phyloP scores from a whole-genome alignment of 352 stramenopile genomes.

The Phytophthora pisi region DNA sequence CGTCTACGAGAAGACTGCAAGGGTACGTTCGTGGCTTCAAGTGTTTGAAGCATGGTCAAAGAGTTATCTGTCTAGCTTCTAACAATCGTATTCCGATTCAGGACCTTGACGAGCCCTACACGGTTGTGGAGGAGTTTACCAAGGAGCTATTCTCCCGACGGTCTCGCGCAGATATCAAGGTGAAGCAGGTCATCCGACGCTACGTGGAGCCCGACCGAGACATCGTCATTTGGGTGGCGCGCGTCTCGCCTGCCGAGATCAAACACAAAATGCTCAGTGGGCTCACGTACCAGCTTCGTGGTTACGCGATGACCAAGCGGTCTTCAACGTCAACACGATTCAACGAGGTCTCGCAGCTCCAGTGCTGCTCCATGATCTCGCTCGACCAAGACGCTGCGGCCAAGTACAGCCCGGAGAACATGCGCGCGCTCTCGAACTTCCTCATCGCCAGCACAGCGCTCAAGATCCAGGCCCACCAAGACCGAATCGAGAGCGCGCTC shows the following conservation, averaged over 20 bases:
- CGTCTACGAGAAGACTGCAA: constrained; percentile 33
- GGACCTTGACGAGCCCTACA: constrained; percentile 39
- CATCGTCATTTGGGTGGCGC: constrained; percentile 34
- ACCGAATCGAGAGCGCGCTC: constrained; percentile 49
- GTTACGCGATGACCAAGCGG: constrained; percentile 40
- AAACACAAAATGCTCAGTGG: constrained; percentile 26
- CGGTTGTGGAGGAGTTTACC: constrained; percentile 34
- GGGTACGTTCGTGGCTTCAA: constrained; percentile 11
- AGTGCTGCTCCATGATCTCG: constrained; percentile 35
- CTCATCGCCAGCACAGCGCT: constrained; percentile 38
- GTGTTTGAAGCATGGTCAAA: neutral
- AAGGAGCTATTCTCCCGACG: constrained; percentile 23
- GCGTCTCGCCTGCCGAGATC: constrained; percentile 38
- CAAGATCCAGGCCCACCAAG: constrained; percentile 39
- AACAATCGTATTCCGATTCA: constrained; percentile 9
- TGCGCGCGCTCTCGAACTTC: constrained; percentile 43
- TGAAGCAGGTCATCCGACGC: constrained; percentile 34
- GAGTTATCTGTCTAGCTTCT: neutral
- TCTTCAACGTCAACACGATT: constrained; percentile 28
- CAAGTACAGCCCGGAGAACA: constrained; percentile 23
- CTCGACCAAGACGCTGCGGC: constrained; percentile 31
- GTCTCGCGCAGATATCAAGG: constrained; percentile 27
- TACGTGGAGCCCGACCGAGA: constrained; percentile 35
- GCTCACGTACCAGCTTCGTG: constrained; percentile 34
- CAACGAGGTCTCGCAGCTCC: constrained; percentile 29